Percentiles rank a stretch among this genome's conserved stretches.
Conservation (phyloP, 352 stramenopile genomes). For the Blastocystis sp. region DNA sequence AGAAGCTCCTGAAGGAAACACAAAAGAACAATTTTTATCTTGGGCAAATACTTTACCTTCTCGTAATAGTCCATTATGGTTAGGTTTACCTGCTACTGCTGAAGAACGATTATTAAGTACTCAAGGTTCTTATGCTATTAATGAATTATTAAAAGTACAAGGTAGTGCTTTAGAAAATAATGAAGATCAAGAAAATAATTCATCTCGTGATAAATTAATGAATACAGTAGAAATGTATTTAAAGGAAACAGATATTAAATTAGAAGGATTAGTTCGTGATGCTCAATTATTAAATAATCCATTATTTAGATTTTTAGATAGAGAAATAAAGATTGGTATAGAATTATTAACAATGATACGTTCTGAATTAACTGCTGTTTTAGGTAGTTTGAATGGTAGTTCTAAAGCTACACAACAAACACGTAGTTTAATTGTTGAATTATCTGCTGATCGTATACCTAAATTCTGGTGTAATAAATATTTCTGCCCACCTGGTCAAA, state of each 20-base stretch:
- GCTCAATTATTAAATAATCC: constrained; percentile 54
- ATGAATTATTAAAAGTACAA: constrained; percentile 37
- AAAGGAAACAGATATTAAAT: constrained; percentile 1
- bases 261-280: not conserved
- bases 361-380: constrained; percentile 52
- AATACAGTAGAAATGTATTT: not conserved
- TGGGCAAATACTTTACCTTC: constrained; percentile 64
- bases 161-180: too few relatives aligned
- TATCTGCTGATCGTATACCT: constrained; percentile 18
- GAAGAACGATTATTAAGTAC: constrained; percentile 65
- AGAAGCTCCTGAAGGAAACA: constrained; percentile 63
- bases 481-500: constrained; percentile 1
- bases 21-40: constrained; percentile 65
- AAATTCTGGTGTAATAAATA: not conserved
- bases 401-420: constrained; percentile 61
- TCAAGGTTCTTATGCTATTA: constrained; percentile 50
- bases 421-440: not conserved
- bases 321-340: constrained; percentile 58
- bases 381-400: constrained; percentile 57
- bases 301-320: constrained; percentile 68
- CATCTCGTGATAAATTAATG: not conserved
- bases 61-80: constrained; percentile 69
- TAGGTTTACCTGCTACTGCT: constrained; percentile 67
- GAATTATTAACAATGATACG: constrained; percentile 53
- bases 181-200: constrained; percentile 6